Evolutionary conservation across 2,329 filamentous ascomycete species (phyloP).

Genomic region (Thermothelomyces thermophilus): DNA sequence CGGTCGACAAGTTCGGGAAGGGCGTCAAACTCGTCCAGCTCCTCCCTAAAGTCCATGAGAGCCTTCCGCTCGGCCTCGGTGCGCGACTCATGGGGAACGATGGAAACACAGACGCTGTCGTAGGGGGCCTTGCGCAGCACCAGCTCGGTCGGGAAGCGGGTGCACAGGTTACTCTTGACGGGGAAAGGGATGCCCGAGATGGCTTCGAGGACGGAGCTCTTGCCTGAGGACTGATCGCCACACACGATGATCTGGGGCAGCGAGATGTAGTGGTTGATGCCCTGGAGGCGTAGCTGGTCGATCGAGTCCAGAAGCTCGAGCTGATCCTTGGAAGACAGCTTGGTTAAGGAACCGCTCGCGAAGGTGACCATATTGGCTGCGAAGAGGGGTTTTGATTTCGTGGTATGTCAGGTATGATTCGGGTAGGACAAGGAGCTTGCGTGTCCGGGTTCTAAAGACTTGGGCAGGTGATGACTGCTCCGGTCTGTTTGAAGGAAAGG

Average conservation of each 20-base stretch:
- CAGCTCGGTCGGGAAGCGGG: constrained; percentile 22
- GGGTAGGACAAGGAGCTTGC: too few species aligned
- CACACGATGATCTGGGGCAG: constrained; percentile 49
- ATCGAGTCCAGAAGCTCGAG: constrained; percentile 22
- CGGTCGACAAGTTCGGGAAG: constrained; percentile 25
- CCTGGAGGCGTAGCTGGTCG: constrained; percentile 32
- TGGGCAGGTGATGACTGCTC: too few species aligned
- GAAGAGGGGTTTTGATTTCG: too few species aligned
- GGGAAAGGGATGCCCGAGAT: constrained; percentile 22
- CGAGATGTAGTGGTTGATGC: constrained; percentile 34
- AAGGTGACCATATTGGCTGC: neutral
- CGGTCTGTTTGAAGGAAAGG: too few species aligned
- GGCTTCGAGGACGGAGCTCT: constrained; percentile 36
- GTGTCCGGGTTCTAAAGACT: too few species aligned
- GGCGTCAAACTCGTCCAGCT: constrained; percentile 9
- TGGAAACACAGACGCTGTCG: constrained; percentile 18
- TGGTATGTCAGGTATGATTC: too few species aligned
- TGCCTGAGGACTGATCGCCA: constrained; percentile 56
- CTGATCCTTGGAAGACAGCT: constrained; percentile 22
- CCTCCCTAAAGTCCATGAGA: constrained; percentile 14
- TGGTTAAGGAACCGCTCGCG: constrained; percentile 8
- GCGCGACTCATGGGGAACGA: constrained; percentile 19
- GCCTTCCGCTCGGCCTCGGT: constrained; percentile 11
- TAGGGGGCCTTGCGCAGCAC: constrained; percentile 18
- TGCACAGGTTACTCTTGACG: constrained; percentile 20